A percentile compares a stretch with the other conserved stretches of the same genome.
These are phyloP conservation scores for Zygosaccharomyces pseudobailii DNA, from an alignment of 1,139 yeast species.

Conservation along the genomic window DNA sequence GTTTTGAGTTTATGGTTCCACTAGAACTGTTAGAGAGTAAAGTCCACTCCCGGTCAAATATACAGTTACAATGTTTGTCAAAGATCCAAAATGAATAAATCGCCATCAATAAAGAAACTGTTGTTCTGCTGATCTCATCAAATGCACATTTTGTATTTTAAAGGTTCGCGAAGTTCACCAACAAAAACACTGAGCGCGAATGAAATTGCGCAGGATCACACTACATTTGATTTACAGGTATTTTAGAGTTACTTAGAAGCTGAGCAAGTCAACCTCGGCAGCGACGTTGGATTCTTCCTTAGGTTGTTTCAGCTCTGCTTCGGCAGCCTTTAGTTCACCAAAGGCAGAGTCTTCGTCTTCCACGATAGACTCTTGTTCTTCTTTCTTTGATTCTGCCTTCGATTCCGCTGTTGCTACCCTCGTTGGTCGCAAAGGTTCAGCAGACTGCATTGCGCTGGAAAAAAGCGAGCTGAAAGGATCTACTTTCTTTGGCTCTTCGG, in stretches of 20 bases:
- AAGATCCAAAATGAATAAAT: conserved; percentile 83
- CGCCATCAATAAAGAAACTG: conserved; percentile 36
- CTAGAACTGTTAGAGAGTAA: conserved; percentile 29
- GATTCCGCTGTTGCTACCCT: not conserved
- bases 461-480: conserved; percentile 86
- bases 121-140: not conserved
- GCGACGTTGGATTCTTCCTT: conserved; percentile 17
- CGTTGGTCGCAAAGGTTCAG: conserved; percentile 10
- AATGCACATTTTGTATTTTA: not conserved
- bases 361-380: not conserved
- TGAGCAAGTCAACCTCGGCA: conserved; percentile 43
- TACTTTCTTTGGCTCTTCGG: conserved; percentile 38
- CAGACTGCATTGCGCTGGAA: conserved; percentile 55
- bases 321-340: conserved; percentile 30
- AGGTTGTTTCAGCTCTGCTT: conserved; percentile 15
- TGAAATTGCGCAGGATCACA: not conserved
- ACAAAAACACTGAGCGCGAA: not conserved
- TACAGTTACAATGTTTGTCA: conserved; percentile 83
- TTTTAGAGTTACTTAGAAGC: conserved; percentile 33
- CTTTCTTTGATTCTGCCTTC: conserved; percentile 2
- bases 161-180: not conserved
- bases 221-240: not conserved
- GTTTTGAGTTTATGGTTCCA: conserved; percentile 52
- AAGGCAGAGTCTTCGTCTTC: conserved; percentile 28
- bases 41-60: conserved; percentile 62